These are phyloP conservation scores for Ustilago trichophora DNA, from an alignment of 1,284 basidiomycete genomes.

Conservation along the genomic window DNA sequence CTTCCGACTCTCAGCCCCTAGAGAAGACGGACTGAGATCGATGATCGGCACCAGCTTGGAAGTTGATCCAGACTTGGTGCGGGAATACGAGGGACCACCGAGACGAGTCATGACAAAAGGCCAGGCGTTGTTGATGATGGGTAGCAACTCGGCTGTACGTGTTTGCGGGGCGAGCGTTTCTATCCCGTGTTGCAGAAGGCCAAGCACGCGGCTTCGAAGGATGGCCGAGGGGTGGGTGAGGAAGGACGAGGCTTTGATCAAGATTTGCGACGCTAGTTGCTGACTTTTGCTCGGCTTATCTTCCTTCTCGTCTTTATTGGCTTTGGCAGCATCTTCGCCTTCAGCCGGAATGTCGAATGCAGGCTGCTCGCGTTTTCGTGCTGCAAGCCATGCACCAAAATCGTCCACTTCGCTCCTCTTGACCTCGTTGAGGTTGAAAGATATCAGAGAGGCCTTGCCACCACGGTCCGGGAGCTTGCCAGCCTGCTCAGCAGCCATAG, in stretches of 20 bases:
- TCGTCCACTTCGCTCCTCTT: slow-evolving; percentile 11
- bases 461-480: not conserved
- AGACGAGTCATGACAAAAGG: slow-evolving; percentile 58
- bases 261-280: slow-evolving; percentile 34
- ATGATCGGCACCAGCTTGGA: slow-evolving; percentile 17
- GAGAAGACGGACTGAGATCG: slow-evolving; percentile 7
- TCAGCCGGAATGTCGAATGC: slow-evolving; percentile 4
- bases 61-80: not conserved
- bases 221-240: slow-evolving; percentile 46
- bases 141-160: slow-evolving; percentile 50
- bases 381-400: slow-evolving; percentile 10
- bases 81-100: slow-evolving; percentile 42
- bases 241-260: slow-evolving; percentile 36
- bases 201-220: slow-evolving; percentile 38
- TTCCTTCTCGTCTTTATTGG: slow-evolving; percentile 9
- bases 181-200: slow-evolving; percentile 41
- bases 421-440: not conserved
- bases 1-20: not conserved
- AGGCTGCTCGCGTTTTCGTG: not conserved
- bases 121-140: slow-evolving; percentile 59
- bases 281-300: slow-evolving; percentile 39
- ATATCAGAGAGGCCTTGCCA: not conserved
- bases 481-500: slow-evolving; percentile 40
- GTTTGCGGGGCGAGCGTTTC: slow-evolving; percentile 38
- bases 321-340: not conserved